These are phyloP conservation scores for Filobasidium floriforme DNA, from an alignment of 768 basidiomycete genomes.

Conservation along the genomic window DNA sequence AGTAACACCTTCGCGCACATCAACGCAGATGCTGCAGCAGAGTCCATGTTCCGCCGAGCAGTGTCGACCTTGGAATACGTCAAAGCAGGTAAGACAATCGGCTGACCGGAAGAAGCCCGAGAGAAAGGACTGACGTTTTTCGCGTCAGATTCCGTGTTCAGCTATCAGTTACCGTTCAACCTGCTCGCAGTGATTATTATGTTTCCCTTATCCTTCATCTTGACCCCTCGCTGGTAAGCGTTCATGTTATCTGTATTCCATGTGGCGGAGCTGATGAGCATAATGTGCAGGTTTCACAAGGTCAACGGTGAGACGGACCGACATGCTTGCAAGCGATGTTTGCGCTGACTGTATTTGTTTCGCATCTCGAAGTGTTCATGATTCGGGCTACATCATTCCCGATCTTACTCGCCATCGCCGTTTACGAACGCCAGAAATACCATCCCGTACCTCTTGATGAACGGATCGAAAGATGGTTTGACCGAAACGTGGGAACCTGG, in stretches of 20 bases:
- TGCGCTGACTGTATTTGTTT: conserved; percentile 1
- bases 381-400: conserved; percentile 65
- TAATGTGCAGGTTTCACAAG: conserved; percentile 64
- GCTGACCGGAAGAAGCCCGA: not conserved
- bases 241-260: not conserved
- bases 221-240: conserved; percentile 72
- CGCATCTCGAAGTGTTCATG: conserved; percentile 24
- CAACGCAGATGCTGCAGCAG: conserved; percentile 84
- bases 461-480: conserved; percentile 59
- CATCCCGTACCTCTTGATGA: conserved; percentile 63
- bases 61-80: conserved; percentile 89
- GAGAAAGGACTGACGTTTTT: not conserved
- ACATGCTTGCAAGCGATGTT: not conserved
- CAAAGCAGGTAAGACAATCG: conserved; percentile 39
- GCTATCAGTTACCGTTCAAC: conserved; percentile 90
- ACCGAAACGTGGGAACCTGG: conserved; percentile 63
- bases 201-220: conserved; percentile 73
- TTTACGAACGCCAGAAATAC: conserved; percentile 80
- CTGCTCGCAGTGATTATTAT: conserved; percentile 76
- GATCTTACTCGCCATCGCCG: conserved; percentile 66
- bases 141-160: conserved; percentile 67
- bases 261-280: not conserved
- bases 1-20: conserved; percentile 92
- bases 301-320: conserved; percentile 47
- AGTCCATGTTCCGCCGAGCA: conserved; percentile 91